Evolutionary conservation across 2,329 filamentous ascomycete genomes (phyloP).

Genomic region (Calonectria pauciramosa): DNA sequence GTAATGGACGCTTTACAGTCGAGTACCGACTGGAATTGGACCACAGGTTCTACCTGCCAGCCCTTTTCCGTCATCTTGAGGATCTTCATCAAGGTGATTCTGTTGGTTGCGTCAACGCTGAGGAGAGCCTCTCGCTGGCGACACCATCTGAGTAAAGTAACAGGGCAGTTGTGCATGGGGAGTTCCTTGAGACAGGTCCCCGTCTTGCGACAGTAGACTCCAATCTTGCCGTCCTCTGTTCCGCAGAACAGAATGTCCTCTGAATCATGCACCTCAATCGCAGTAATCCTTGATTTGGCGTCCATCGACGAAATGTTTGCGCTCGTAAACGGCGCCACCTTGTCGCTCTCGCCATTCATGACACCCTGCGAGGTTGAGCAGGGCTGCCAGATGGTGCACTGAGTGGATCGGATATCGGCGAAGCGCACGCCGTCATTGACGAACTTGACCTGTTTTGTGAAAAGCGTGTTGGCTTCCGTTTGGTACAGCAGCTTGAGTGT

Average conservation of each 20-base stretch:
- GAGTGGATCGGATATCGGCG: conserved; percentile 50
- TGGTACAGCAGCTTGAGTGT: conserved; percentile 43
- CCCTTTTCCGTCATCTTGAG: conserved; percentile 28
- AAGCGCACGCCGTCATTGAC: conserved; percentile 49
- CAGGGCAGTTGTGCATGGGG: conserved; percentile 46
- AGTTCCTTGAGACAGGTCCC: conserved; percentile 39
- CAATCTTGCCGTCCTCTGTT: conserved; percentile 52
- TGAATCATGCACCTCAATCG: conserved; percentile 43
- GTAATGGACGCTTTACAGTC: conserved; percentile 42
- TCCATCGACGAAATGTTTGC: conserved; percentile 43
- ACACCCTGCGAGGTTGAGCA: conserved; percentile 42
- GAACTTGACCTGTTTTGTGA: conserved; percentile 51
- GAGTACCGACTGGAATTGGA: conserved; percentile 40
- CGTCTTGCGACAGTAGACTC: conserved; percentile 43
- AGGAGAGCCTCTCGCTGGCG: conserved; percentile 40
- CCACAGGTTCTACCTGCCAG: conserved; percentile 17
- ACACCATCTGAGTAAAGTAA: conserved; percentile 48
- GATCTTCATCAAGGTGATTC: conserved; percentile 36
- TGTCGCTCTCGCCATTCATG: conserved; percentile 45
- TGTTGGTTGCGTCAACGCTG: conserved; percentile 47
- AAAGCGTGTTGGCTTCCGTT: conserved; percentile 30
- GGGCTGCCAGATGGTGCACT: conserved; percentile 56
- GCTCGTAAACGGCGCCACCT: conserved; percentile 34
- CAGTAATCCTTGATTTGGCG: conserved; percentile 46
- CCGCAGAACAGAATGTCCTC: conserved; percentile 50